Conservation (phyloP, 345 rosid genomes). For the Eucalyptus curtisii region DNA sequence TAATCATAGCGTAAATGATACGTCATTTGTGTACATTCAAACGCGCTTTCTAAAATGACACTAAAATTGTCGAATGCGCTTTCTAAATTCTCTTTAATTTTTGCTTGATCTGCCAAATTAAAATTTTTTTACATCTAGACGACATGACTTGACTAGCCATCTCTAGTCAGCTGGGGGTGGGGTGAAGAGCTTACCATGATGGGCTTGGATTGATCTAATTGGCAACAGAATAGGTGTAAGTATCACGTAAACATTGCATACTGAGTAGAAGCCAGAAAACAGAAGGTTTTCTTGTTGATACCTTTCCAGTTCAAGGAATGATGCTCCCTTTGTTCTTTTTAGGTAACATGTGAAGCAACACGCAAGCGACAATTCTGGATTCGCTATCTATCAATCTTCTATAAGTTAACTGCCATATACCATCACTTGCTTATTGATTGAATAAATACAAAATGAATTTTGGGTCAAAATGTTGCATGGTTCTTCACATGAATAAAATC, state of each 20-base stretch:
- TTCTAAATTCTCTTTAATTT: background rate
- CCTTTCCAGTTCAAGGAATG: background rate
- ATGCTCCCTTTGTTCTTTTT: background rate
- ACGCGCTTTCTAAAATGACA: too few species aligned
- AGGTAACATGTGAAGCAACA: background rate
- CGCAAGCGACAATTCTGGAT: background rate
- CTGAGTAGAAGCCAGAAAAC: background rate
- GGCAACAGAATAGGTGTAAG: background rate
- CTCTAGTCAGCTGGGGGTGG: background rate
- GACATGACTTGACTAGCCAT: background rate
- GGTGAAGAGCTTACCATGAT: background rate
- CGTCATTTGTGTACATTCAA: background rate
- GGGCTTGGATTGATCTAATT: background rate
- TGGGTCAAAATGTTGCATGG: background rate
- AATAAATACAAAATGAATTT: background rate
- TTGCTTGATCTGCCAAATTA: background rate
- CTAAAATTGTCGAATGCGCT: fast-evolving
- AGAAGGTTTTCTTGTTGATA: background rate
- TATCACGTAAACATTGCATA: background rate
- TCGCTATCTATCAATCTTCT: background rate
- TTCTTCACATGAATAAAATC: background rate
- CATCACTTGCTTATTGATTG: background rate
- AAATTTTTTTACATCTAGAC: background rate
- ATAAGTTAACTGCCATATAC: background rate
- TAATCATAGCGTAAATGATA: background rate